Evolutionary conservation across 192 early-diverging fungal genomes (phyloP), one percentile per base, ranked within the genome.

Genomic region (Pilobolus umbonatus): DNA sequence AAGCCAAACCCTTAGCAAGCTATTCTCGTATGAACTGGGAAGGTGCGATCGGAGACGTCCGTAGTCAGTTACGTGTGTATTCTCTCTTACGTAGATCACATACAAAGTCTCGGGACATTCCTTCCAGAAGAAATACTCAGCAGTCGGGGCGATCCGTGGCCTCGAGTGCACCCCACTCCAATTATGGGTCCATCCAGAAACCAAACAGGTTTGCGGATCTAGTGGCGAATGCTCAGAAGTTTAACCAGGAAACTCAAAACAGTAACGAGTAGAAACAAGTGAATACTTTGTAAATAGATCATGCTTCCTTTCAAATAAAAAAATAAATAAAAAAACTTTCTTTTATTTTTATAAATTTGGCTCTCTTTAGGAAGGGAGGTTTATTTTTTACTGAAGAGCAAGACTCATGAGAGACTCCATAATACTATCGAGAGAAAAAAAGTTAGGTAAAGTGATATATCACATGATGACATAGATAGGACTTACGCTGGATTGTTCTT

Each of bases 21-120:
- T 69, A 69, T 25, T 69, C 67, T 19, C 55, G 67, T 15, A 69
- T 69, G 67, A 30, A 57, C 43, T 69, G 67, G 67, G 67, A 69
- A 64, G 67, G 67, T 12, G 67, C 67, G 2, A 69, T 69, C 48
- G 67, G 62, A 11, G 67, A 69, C 49, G 57, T 69, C 25, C 61
- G 62, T 32, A 57, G 47, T 22, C 56, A 69, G 60, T 49, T 69
- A 12, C 55, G 50, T 30, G 22, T 69, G 19, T 58, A 52, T 29
- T 59, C 61, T 22, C 29, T 63, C 2, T 32, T 69, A 3, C 61
- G 67, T 8, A 56, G 62, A 30, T 35, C n/a, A 5, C 56, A 50
- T 24, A 22, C 8, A 9, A 31, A 22, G 9, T 35, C 48, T 28
- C 59, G 57, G 24, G 42, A 35, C n/a, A 9, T 44, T 9, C 45